Conservation (phyloP, 352 stramenopile species). For the Phytopythium cucurbitacearum region DNA sequence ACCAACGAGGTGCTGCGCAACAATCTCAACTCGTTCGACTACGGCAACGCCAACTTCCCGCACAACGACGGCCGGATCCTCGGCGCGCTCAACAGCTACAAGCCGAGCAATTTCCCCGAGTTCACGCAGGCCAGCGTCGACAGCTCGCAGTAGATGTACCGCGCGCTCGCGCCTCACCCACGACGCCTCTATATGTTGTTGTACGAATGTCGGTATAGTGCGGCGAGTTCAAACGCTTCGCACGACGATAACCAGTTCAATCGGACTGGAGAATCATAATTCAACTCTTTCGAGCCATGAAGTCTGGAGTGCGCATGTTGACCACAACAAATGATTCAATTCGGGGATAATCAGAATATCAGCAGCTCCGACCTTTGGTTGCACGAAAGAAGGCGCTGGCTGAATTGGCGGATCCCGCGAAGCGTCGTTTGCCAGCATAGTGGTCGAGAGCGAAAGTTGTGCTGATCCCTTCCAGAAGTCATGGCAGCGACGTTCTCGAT, state of each 20-base stretch:
- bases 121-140: slow-evolving; percentile 10
- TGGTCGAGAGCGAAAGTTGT: neutral
- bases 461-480: neutral
- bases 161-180: neutral
- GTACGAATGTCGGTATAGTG: neutral
- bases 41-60: slow-evolving; percentile 5
- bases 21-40: slow-evolving; percentile 5
- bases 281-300: too few relatives aligned
- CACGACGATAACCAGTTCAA: too few relatives aligned
- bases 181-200: neutral
- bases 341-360: too few relatives aligned
- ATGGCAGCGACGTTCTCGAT: slow-evolving; percentile 46
- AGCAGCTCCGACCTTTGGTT: too few relatives aligned
- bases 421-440: neutral
- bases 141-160: slow-evolving; percentile 5
- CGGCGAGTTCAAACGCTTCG: too few relatives aligned
- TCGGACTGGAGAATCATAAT: too few relatives aligned
- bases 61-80: slow-evolving; percentile 7
- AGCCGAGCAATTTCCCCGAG: neutral
- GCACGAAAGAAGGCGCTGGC: too few relatives aligned
- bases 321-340: too few relatives aligned
- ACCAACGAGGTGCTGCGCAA: slow-evolving; percentile 5
- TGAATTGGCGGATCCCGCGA: neutral
- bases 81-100: slow-evolving; percentile 4
- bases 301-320: too few relatives aligned